These are phyloP conservation scores for Leccinum barrowsii DNA, from an alignment of 768 basidiomycete genomes.

Conservation along the genomic window DNA sequence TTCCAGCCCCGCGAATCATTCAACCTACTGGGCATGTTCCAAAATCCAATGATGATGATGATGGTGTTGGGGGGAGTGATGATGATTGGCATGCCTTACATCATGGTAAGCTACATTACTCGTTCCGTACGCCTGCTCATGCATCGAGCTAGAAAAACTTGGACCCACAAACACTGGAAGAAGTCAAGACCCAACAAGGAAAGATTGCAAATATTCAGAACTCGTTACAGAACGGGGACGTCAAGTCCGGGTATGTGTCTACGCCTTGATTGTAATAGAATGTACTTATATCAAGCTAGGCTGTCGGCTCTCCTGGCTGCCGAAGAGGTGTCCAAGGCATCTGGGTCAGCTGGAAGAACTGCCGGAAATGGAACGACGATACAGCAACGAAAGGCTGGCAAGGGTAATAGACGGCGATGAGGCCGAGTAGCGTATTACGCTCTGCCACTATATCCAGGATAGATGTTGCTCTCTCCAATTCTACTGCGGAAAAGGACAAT, in stretches of 20 bases:
- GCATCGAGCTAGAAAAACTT: slow-evolving; percentile 56
- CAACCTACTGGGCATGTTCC: slow-evolving; percentile 70
- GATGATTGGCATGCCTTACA: slow-evolving; percentile 70
- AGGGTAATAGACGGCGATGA: slow-evolving; percentile 34
- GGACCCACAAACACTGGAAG: slow-evolving; percentile 67
- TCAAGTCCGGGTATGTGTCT: slow-evolving; percentile 53
- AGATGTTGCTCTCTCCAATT: neutral
- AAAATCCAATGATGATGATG: slow-evolving; percentile 82
- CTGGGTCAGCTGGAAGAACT: slow-evolving; percentile 18
- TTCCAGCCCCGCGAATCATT: slow-evolving; percentile 71
- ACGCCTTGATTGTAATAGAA: neutral
- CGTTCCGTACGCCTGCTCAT: slow-evolving; percentile 3
- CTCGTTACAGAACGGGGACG: slow-evolving; percentile 55
- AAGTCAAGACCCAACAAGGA: slow-evolving; percentile 58
- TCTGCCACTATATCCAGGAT: neutral
- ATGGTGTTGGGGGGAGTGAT: slow-evolving; percentile 64
- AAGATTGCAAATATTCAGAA: slow-evolving; percentile 53
- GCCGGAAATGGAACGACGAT: slow-evolving; percentile 18
- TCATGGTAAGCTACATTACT: slow-evolving; percentile 48
- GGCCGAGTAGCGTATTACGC: slow-evolving; percentile 1
- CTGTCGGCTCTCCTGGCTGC: slow-evolving; percentile 43
- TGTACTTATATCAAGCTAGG: slow-evolving; percentile 26
- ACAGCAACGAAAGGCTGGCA: slow-evolving; percentile 35
- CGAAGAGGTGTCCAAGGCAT: slow-evolving; percentile 36
- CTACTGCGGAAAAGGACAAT: slow-evolving; percentile 5